Evolutionary conservation across 1,284 basidiomycete genomes (phyloP).

Genomic region (Somion occarium): DNA sequence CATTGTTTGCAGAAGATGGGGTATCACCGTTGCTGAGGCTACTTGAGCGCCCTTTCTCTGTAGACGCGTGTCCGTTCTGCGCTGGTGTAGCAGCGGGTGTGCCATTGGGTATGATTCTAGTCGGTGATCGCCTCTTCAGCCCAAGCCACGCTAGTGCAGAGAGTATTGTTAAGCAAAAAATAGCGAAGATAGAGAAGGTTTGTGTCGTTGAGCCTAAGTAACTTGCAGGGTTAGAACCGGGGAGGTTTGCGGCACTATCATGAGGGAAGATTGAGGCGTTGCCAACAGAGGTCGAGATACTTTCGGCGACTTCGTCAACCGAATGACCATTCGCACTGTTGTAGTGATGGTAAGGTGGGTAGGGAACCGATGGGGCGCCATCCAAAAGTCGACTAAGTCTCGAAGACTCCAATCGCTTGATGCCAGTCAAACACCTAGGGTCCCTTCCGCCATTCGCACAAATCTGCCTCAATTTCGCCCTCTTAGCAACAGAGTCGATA

Average conservation of each 20-base stretch:
- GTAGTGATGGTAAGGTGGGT: slow-evolving; percentile 9
- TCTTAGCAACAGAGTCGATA: slow-evolving; percentile 43
- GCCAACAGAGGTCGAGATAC: too few species aligned
- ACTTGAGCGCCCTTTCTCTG: too few species aligned
- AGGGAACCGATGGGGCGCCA: slow-evolving; percentile 26
- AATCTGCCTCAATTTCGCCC: slow-evolving; percentile 25
- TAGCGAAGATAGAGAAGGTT: slow-evolving; percentile 9
- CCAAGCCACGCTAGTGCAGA: neutral
- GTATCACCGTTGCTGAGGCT: too few species aligned
- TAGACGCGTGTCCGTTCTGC: too few species aligned
- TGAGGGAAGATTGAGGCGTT: too few species aligned
- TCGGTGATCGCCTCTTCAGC: neutral
- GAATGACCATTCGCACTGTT: neutral
- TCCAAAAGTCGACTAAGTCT: slow-evolving; percentile 31
- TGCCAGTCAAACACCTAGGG: slow-evolving; percentile 56
- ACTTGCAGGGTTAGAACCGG: neutral
- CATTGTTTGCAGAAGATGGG: neutral
- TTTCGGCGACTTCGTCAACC: too few species aligned
- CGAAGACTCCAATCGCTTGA: slow-evolving; percentile 42
- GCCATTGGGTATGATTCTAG: neutral
- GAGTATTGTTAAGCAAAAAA: neutral
- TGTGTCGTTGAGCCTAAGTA: neutral
- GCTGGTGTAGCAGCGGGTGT: neutral
- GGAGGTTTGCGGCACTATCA: too few species aligned
- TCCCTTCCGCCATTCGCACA: slow-evolving; percentile 38